Evolutionary conservation across 2,329 filamentous ascomycete genomes (phyloP), one percentile per base, ranked within the genome.

Genomic region (Beauveria sp.): DNA sequence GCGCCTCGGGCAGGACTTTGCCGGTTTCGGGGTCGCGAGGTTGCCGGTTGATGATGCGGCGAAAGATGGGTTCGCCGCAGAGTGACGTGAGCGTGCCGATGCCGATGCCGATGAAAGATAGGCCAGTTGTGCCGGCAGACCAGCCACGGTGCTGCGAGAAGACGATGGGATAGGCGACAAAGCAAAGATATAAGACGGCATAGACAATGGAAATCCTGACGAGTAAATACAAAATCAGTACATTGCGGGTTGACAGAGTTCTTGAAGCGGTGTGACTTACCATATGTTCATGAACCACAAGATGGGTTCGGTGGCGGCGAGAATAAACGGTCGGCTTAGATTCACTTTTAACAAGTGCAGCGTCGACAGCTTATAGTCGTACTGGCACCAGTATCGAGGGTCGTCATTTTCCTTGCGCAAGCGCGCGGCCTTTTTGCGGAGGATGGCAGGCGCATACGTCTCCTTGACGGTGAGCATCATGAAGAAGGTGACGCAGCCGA

Each of bases 161-260:
- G 63, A 93, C 87, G 58, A 93, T 88, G 0, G 90, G 90, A 71
- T 93, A 93, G 22, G 89, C 89, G n/a, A 93, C 86, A 76, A 96
- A 95, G 73, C 89, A 93, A 34, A 95, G 83, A 69, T 92, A 92
- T 1, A 96, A 78, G 28, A 93, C 91, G 16, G 85, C 88, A 72
- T 95, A 95, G 42, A 93, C 84, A 40, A 93, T 77, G 0, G 88
- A 91, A 70, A 91, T 88, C 74, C 85, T 87, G 40, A 22, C 16
- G 26, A 12, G n/a, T 3, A 50, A 56, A 46, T 55, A 45, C 0
- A 14, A 18, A 18, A 16, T 16, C 22, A 42, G 14, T 34, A 28
- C 16, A 50, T 16, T 16, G 34, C 34, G 34, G 12, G 14, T 16
- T 26, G 12, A 18, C 10, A 22, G 8, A 8, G 34, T 24, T 10